phyloP scores from a whole-genome alignment of 345 rosid genomes.

The Gossypium turneri region DNA sequence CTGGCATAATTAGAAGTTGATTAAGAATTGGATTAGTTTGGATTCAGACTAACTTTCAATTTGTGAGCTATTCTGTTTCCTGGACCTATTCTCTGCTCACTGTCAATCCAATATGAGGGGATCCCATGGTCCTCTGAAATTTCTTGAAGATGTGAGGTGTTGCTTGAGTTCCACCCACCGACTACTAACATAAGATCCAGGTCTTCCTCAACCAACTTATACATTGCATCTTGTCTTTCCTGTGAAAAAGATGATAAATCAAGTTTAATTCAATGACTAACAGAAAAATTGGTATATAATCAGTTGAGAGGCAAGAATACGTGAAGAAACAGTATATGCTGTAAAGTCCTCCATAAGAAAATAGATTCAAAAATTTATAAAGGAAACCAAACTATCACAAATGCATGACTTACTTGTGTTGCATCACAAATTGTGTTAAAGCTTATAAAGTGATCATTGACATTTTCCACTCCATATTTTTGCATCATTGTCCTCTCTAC shows the following conservation, averaged over 20 bases:
- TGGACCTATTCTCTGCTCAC: conserved; percentile 84
- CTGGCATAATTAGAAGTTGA: background rate
- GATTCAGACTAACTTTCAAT: conserved; percentile 48
- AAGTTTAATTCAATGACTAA: background rate
- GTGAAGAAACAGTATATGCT: background rate
- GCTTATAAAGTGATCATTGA: conserved; percentile 72
- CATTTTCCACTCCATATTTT: conserved; percentile 79
- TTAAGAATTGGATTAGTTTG: background rate
- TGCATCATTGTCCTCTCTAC: conserved; percentile 85
- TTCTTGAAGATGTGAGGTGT: conserved; percentile 98
- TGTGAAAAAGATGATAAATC: conserved; percentile 31
- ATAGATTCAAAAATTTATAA: background rate
- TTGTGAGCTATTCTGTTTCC: conserved; percentile 89
- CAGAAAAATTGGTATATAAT: background rate
- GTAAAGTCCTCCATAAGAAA: conserved; percentile 1
- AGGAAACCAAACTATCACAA: background rate
- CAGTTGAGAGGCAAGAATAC: background rate
- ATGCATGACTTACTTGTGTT: conserved; percentile 60
- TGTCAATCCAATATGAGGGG: conserved; percentile 92
- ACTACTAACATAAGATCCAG: conserved; percentile 85
- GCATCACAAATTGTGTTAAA: conserved; percentile 99
- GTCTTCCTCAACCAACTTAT: conserved; percentile 78
- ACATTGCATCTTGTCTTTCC: conserved; percentile 98
- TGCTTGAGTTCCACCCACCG: conserved; percentile 98
- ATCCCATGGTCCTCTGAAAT: conserved; percentile 80